phyloP scores from a whole-genome alignment of 306 rosid species.

The Fragaria vesca region DNA sequence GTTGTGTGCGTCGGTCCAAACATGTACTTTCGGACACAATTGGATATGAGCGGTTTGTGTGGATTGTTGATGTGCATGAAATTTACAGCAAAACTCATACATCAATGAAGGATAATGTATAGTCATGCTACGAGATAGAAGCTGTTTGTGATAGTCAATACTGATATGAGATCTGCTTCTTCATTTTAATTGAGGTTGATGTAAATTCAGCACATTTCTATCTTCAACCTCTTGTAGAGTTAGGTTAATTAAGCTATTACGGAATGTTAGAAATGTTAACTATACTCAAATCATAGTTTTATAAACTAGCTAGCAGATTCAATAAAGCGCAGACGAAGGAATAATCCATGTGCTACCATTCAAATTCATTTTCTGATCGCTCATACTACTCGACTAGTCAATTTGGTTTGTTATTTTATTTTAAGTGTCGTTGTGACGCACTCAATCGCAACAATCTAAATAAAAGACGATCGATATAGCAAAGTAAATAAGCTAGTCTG shows the following conservation, averaged over 20 bases:
- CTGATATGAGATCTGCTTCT: not conserved
- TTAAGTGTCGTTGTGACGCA: no score
- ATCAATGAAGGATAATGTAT: not conserved
- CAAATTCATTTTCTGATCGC: no score
- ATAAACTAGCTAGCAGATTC: no score
- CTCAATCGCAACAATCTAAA: no score
- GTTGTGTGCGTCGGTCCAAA: conserved; percentile 3
- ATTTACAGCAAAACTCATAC: not conserved
- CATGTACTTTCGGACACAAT: not conserved
- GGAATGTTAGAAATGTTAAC: not conserved
- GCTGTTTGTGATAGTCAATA: not conserved
- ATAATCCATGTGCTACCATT: no score
- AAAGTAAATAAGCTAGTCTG: not conserved
- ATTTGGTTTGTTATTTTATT: no score
- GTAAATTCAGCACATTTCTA: not conserved
- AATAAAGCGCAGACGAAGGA: no score
- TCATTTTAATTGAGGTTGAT: not conserved
- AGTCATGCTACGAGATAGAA: not conserved
- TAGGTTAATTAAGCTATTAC: no score
- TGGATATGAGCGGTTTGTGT: not conserved
- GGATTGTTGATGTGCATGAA: not conserved
- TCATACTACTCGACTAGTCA: no score
- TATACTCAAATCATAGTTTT: no score
- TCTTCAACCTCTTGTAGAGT: not conserved
- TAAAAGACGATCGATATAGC: not conserved